Base-by-base conservation (phyloP, 163 green algal species). In the Picocystis sp. region DNA sequence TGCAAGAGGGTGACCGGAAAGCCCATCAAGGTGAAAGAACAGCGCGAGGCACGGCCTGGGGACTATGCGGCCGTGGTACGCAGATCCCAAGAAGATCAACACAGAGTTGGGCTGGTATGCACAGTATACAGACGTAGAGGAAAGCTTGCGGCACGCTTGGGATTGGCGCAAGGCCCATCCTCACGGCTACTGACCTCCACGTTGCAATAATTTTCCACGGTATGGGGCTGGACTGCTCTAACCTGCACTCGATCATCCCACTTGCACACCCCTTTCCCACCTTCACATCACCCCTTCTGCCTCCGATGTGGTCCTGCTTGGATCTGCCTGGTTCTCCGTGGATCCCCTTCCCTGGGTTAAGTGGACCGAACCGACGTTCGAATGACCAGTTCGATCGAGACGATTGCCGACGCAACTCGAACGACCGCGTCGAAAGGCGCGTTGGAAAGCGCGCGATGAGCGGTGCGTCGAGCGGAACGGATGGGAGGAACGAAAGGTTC, bases 51-150 rank as follows among this genome's bases (percentile, higher is more conserved):
- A 1, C 60, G 77, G 29, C 76, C 76, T 0, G 77, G 77, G 2
- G 77, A 86, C 60, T 81, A 84, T 56, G 65, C 76, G 3, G 77
- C 70, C 57, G 76, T 83, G n/a, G 43, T 83, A 67, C 52, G 68
- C 62, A 11, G 62, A 80, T 35, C 60, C 64, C 8, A 44, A 34
- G 43, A 78, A 74, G 57, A 81, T 83, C 34, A 52, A 71, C 11
- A 38, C 38, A 11, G 75, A 80, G 57, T 54, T 83, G 5, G 59
- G 61, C 14, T 85, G 75, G 76, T 62, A 61, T 44, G 67, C 77
- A 14, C 57, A 66, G 47, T 86, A 76, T 54, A 73, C 62, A 2
- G 53, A 83, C 54, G 52, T 85, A 3, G 55, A 74, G 62, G 62
- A 79, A 61, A 67, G 63, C 3, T 52, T 85, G 15, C 23, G 35